A percentile compares a stretch with the other conserved stretches of the same genome.
Conservation (phyloP, 257 asterid genomes). For the Rubia yunnanensis region DNA sequence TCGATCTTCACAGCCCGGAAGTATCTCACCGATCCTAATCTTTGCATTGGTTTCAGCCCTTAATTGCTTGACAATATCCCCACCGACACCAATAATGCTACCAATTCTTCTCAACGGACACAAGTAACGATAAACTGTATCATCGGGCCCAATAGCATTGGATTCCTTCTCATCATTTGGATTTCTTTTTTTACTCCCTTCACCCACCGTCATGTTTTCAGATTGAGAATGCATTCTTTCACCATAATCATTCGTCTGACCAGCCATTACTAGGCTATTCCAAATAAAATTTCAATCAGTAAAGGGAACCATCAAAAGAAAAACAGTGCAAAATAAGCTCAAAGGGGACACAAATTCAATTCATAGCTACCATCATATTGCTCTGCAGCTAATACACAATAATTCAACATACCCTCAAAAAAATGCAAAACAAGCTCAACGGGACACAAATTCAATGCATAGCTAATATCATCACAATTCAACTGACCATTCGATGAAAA, state of each 20-base stretch:
- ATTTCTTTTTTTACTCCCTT: slow-evolving; percentile 45
- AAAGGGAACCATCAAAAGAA: background rate
- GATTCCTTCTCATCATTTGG: slow-evolving; percentile 57
- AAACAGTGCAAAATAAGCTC: background rate
- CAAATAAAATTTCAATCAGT: background rate
- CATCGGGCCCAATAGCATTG: slow-evolving; percentile 51
- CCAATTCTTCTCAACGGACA: slow-evolving; percentile 81
- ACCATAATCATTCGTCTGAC: slow-evolving; percentile 57
- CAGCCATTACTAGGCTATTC: slow-evolving; percentile 34
- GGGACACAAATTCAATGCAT: background rate
- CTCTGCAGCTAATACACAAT: background rate
- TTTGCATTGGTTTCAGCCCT: slow-evolving; percentile 73
- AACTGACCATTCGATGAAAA: background rate
- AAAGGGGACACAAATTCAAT: background rate
- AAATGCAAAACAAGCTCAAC: background rate
- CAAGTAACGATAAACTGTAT: slow-evolving; percentile 68
- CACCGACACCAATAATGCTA: slow-evolving; percentile 83
- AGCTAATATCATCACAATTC: background rate
- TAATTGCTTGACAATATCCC: slow-evolving; percentile 75
- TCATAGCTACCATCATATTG: background rate
- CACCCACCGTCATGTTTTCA: slow-evolving; percentile 40
- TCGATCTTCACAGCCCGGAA: slow-evolving; percentile 92
- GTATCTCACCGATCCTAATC: slow-evolving; percentile 73
- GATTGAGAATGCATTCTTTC: slow-evolving; percentile 37
- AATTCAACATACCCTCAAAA: background rate